Percentiles rank a stretch among this genome's conserved stretches.
phyloP scores from a whole-genome alignment of 176 grass and related monocot species.

The Triticum dicoccoides region DNA sequence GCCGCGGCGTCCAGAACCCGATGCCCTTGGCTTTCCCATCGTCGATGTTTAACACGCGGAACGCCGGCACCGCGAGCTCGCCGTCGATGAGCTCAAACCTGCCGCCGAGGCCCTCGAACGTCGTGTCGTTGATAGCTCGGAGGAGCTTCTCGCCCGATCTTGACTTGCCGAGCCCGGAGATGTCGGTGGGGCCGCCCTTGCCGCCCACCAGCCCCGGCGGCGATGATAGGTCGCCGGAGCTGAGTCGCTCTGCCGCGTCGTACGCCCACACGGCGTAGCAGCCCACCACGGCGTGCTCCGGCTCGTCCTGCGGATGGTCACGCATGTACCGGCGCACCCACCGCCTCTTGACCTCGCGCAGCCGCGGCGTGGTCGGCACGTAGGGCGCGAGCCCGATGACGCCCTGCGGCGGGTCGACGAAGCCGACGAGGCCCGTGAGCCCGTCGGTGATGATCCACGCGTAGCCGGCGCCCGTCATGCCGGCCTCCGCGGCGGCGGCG shows the following conservation, averaged over 20 bases:
- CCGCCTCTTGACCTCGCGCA: constrained; percentile 34
- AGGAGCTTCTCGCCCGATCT: constrained; percentile 41
- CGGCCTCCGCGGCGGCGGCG: constrained; percentile 7
- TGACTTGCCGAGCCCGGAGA: constrained; percentile 47
- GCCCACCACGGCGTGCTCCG: constrained; percentile 9
- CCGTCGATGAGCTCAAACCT: constrained; percentile 39
- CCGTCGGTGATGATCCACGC: constrained; percentile 75
- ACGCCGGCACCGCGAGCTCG: constrained; percentile 42
- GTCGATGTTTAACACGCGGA: constrained; percentile 60
- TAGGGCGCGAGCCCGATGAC: constrained; percentile 46
- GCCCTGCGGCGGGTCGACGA: constrained; percentile 46
- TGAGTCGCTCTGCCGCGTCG: constrained; percentile 51
- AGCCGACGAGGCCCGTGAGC: constrained; percentile 39
- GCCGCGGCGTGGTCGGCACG: constrained; percentile 19
- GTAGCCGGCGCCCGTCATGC: constrained; percentile 54
- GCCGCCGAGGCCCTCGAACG: constrained; percentile 59
- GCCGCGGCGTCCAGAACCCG: constrained; percentile 34
- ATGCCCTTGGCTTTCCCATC: constrained; percentile 37
- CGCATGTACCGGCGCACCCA: constrained; percentile 52
- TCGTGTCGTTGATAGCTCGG: neutral
- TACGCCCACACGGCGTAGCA: constrained; percentile 74
- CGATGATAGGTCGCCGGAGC: neutral
- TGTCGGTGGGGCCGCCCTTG: constrained; percentile 18
- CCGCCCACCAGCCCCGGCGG: constrained; percentile 17
- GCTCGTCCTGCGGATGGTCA: constrained; percentile 30